These are phyloP conservation scores for Esteya vermicola DNA, from an alignment of 2,329 filamentous ascomycete genomes.

Conservation along the genomic window DNA sequence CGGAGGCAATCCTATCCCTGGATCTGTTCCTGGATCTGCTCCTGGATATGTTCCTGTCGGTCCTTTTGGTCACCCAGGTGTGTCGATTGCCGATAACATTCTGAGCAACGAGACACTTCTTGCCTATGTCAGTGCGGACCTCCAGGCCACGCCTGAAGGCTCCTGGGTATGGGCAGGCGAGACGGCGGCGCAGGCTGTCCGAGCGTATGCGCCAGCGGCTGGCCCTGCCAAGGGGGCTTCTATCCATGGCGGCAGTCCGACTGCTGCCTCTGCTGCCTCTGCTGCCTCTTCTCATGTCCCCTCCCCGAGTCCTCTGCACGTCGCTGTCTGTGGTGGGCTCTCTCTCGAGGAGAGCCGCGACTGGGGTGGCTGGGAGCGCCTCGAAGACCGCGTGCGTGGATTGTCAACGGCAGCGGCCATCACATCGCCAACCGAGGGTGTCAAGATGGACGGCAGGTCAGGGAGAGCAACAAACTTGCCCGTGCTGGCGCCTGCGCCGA, in stretches of 20 bases:
- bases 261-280: too few relatives aligned
- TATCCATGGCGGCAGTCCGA: too few relatives aligned
- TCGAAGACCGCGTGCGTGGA: conserved; percentile 49
- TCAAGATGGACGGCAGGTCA: too few relatives aligned
- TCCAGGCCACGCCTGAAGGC: conserved; percentile 64
- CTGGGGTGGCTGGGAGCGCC: conserved; percentile 69
- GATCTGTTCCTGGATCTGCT: conserved; percentile 23
- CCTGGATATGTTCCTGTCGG: too few relatives aligned
- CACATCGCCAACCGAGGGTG: too few relatives aligned
- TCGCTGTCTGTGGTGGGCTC: conserved; percentile 22
- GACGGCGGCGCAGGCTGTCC: not conserved
- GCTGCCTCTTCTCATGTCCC: conserved; percentile 4
- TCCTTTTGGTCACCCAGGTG: too few relatives aligned
- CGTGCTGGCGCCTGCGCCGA: too few relatives aligned
- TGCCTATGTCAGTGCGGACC: conserved; percentile 71
- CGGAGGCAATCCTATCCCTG: conserved; percentile 2
- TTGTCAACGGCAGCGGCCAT: conserved; percentile 19
- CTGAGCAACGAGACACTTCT: conserved; percentile 81
- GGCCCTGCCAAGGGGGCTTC: too few relatives aligned
- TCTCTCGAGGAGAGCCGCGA: conserved; percentile 44
- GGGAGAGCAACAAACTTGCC: too few relatives aligned
- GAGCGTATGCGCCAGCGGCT: too few relatives aligned
- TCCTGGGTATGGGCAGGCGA: conserved; percentile 62
- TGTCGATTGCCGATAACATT: too few relatives aligned
- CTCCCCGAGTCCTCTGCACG: too few relatives aligned